Conservation (phyloP, 179 eudicot genomes). For the Vitellaria paradoxa region DNA sequence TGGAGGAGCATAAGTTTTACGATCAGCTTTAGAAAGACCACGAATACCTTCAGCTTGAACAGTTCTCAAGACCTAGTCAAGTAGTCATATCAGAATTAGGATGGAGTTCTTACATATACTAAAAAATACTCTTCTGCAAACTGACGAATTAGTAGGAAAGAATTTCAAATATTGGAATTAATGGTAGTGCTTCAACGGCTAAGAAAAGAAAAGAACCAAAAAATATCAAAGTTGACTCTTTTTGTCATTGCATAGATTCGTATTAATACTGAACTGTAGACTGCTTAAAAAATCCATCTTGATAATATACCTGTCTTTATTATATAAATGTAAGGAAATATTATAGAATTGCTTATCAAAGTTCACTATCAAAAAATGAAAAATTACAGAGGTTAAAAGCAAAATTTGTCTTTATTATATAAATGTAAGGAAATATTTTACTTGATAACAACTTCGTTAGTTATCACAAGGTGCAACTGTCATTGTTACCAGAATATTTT, state of each 20-base stretch:
- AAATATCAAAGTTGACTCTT: neutral
- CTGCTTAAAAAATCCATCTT: neutral
- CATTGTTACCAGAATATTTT: neutral
- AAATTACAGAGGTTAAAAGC: neutral
- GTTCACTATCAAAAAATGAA: neutral
- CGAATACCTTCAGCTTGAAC: constrained; percentile 97
- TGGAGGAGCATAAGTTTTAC: constrained; percentile 82
- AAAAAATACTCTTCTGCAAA: neutral
- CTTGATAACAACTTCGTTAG: neutral
- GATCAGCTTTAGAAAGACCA: constrained; percentile 79
- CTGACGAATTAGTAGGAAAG: neutral
- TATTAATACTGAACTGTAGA: constrained; percentile 1
- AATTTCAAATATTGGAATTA: neutral
- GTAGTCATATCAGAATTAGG: neutral
- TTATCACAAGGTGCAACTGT: neutral
- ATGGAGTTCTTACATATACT: neutral
- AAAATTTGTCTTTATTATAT: neutral
- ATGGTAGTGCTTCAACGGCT: neutral
- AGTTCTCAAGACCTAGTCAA: constrained; percentile 71
- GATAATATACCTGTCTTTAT: neutral
- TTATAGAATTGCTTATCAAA: neutral
- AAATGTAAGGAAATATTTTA: neutral
- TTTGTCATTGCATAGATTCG: neutral
- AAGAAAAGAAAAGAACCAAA: neutral
- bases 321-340: neutral